These are phyloP conservation scores for Paramecium biaurelia DNA, from an alignment of 73 alveolate genomes.

Conservation along the genomic window DNA sequence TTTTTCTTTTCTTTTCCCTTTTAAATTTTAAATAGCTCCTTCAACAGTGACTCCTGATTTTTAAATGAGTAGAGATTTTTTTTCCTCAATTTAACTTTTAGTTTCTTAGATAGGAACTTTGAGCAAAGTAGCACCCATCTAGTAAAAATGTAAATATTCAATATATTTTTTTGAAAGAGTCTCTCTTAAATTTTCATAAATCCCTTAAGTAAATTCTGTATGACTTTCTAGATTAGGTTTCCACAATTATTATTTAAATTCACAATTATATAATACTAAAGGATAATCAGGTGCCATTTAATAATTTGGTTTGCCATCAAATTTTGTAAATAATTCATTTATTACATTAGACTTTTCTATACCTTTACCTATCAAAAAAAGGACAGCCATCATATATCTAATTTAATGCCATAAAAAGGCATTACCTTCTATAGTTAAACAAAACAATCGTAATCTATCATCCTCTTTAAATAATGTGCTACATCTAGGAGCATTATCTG, in stretches of 20 bases:
- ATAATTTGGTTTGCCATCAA: conserved; percentile 55
- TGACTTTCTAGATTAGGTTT: conserved; percentile 16
- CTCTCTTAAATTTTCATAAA: conserved; percentile 31
- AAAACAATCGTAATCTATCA: conserved; percentile 57
- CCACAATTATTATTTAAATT: background rate
- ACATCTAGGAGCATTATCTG: conserved; percentile 36
- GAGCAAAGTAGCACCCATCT: background rate
- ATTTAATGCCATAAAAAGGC: conserved; percentile 97
- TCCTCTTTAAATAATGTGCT: conserved; percentile 2
- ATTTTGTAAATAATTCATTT: conserved; percentile 18
- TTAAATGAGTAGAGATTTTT: background rate
- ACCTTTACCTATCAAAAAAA: conserved; percentile 89
- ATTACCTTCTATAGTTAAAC: conserved; percentile 83
- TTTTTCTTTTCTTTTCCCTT: conserved; percentile 49
- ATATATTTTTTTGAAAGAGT: background rate
- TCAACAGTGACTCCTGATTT: conserved; percentile 38
- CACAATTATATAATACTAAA: conserved; percentile 50
- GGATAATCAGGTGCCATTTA: conserved; percentile 67
- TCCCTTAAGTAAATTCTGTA: background rate
- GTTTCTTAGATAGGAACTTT: background rate
- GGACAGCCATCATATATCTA: conserved; percentile 93
- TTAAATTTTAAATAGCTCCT: background rate
- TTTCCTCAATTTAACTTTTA: background rate
- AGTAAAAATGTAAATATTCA: conserved; percentile 12
- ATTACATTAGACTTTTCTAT: conserved; percentile 30